Conservation (phyloP, 2,329 filamentous ascomycete species). For the Verticillium nubilum region DNA sequence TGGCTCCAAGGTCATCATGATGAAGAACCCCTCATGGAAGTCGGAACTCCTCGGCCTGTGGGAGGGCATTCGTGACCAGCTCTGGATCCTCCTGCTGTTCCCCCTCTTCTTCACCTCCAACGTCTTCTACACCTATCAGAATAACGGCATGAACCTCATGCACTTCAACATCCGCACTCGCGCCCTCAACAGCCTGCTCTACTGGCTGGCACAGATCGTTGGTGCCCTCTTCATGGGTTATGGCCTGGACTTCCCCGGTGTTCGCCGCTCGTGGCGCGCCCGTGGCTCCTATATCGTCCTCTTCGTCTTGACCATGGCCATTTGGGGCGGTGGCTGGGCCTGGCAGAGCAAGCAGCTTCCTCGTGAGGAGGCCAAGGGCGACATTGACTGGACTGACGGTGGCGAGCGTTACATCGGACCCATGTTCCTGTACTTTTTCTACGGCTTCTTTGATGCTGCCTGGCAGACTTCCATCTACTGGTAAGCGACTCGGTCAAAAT, state of each 20-base stretch:
- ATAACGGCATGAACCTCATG: conserved; percentile 62
- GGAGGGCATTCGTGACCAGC: conserved; percentile 65
- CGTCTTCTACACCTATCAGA: conserved; percentile 78
- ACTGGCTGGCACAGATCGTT: conserved; percentile 74
- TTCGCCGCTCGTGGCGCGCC: conserved; percentile 64
- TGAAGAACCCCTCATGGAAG: conserved; percentile 86
- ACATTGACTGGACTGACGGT: conserved; percentile 60
- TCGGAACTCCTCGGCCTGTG: conserved; percentile 72
- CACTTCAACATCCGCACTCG: conserved; percentile 71
- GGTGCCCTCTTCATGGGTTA: conserved; percentile 70
- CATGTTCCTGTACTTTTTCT: conserved; percentile 88
- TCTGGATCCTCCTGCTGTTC: conserved; percentile 70
- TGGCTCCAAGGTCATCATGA: conserved; percentile 74
- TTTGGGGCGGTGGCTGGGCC: conserved; percentile 80
- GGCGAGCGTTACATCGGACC: conserved; percentile 61
- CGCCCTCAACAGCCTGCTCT: conserved; percentile 72
- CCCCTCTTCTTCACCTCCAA: conserved; percentile 81
- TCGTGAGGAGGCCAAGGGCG: conserved; percentile 30
- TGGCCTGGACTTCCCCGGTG: conserved; percentile 53
- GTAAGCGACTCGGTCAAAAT: conserved; percentile 61
- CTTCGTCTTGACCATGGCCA: conserved; percentile 64
- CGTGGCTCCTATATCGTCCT: conserved; percentile 57
- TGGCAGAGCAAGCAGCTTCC: conserved; percentile 60
- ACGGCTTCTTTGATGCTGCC: conserved; percentile 81
- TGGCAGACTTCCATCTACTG: conserved; percentile 93